phyloP scores from a whole-genome alignment of 108 stramenopile species.

The Fragilariopsis cylindrus region DNA sequence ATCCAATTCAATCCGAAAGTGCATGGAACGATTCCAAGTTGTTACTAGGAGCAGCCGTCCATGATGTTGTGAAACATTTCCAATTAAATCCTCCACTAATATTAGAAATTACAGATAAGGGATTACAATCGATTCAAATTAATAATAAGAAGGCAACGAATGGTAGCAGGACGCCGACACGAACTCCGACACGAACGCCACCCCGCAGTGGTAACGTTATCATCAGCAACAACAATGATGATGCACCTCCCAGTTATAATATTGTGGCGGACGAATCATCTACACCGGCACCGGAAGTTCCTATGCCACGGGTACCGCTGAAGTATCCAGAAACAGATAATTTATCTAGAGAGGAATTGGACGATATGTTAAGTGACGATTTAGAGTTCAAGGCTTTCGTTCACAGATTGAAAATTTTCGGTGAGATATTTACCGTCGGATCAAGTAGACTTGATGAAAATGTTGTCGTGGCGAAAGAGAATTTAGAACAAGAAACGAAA shows the following conservation, averaged over 20 bases:
- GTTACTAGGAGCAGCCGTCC: slow-evolving; percentile 67
- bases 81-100: slow-evolving; percentile 77
- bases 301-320: slow-evolving; percentile 60
- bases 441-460: slow-evolving; percentile 46
- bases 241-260: slow-evolving; percentile 43
- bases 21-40: slow-evolving; percentile 54
- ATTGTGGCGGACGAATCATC: slow-evolving; percentile 18
- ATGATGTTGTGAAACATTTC: slow-evolving; percentile 74
- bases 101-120: slow-evolving; percentile 62
- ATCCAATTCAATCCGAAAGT: slow-evolving; percentile 55
- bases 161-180: neutral
- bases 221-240: slow-evolving; percentile 4
- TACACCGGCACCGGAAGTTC: slow-evolving; percentile 33
- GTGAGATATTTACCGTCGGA: slow-evolving; percentile 40
- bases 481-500: slow-evolving; percentile 44
- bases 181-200: slow-evolving; percentile 3
- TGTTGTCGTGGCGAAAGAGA: slow-evolving; percentile 45
- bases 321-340: slow-evolving; percentile 54
- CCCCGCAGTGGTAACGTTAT: slow-evolving; percentile 6
- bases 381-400: slow-evolving; percentile 42
- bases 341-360: slow-evolving; percentile 53
- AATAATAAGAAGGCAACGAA: slow-evolving; percentile 5
- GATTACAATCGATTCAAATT: slow-evolving; percentile 50
- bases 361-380: slow-evolving; percentile 55
- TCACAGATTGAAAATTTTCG: slow-evolving; percentile 42